A percentile compares a stretch with the other conserved stretches of the same genome.
phyloP scores from a whole-genome alignment of 1,284 basidiomycete species.

The Cutaneotrichosporon dermatis region DNA sequence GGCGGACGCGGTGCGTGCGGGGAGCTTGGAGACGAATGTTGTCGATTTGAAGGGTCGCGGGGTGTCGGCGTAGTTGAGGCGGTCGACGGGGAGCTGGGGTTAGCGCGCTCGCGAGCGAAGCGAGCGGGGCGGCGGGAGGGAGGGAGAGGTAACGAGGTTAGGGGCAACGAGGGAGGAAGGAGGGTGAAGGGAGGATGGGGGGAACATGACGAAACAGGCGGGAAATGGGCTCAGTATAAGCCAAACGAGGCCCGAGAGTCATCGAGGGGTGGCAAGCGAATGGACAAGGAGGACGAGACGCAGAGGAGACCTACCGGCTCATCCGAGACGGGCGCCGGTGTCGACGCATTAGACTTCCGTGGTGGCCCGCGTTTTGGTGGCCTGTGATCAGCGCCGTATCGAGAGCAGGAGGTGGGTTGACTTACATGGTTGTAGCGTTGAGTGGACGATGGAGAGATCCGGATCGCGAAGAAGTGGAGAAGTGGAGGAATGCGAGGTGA shows the following conservation, averaged over 20 bases:
- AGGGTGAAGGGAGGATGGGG: no score
- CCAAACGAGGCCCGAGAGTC: no score
- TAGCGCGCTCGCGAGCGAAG: no score
- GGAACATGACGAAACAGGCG: no score
- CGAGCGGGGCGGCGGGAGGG: no score
- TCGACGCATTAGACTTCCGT: slow-evolving; percentile 38
- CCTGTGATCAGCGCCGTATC: slow-evolving; percentile 6
- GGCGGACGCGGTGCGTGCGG: slow-evolving; percentile 33
- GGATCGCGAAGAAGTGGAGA: neutral
- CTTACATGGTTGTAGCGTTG: neutral
- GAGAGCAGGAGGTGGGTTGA: neutral
- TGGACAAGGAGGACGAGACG: no score
- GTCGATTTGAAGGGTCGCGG: slow-evolving; percentile 45
- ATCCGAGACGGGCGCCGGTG: slow-evolving; percentile 30
- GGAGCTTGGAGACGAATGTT: slow-evolving; percentile 32
- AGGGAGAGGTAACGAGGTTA: no score
- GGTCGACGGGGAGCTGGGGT: slow-evolving; percentile 24
- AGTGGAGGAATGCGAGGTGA: no score
- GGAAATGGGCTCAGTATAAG: no score
- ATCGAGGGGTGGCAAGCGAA: no score
- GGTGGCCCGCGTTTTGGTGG: slow-evolving; percentile 18
- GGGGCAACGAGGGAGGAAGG: no score
- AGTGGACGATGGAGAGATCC: neutral
- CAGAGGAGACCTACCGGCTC: slow-evolving; percentile 7
- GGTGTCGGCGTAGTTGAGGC: slow-evolving; percentile 38